A percentile compares a stretch with the other conserved stretches of the same genome.
Conservation (phyloP, 257 asterid genomes). For the Solanum phureja region DNA sequence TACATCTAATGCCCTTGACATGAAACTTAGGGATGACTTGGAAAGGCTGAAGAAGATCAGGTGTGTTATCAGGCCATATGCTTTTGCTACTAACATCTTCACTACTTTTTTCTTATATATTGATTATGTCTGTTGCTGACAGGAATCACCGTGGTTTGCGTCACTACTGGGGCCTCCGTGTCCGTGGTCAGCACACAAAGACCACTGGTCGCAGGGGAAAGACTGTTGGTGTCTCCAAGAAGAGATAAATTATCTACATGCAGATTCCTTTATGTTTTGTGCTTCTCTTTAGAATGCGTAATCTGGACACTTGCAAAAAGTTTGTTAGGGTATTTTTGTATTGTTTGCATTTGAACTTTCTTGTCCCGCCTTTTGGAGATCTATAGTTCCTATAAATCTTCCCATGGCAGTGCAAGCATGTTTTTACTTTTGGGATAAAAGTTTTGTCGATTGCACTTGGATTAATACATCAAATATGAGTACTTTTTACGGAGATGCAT, state of each 20-base stretch:
- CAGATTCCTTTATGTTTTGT: not conserved
- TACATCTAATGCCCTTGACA: constrained; percentile 42
- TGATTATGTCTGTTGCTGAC: not conserved
- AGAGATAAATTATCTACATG: constrained; percentile 31
- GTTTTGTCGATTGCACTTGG: not conserved
- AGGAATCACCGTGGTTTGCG: constrained; percentile 95
- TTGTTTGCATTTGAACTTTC: not conserved
- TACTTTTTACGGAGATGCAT: not conserved
- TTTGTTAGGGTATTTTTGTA: not conserved
- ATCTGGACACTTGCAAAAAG: not conserved
- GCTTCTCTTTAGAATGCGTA: not conserved
- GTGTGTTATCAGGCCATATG: not conserved
- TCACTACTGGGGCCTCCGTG: constrained; percentile 94
- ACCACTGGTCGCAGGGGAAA: constrained; percentile 93
- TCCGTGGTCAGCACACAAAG: constrained; percentile 96
- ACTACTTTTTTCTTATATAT: not conserved
- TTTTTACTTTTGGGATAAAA: not conserved
- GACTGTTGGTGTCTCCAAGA: constrained; percentile 97
- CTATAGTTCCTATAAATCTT: not conserved
- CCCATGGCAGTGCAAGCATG: not conserved
- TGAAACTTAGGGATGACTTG: constrained; percentile 47
- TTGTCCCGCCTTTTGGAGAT: not conserved
- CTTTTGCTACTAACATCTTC: not conserved
- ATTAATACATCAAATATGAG: not conserved
- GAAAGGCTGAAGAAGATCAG: constrained; percentile 36